Conservation (phyloP, 495 filamentous ascomycete species). For the Xylaria acuta region DNA sequence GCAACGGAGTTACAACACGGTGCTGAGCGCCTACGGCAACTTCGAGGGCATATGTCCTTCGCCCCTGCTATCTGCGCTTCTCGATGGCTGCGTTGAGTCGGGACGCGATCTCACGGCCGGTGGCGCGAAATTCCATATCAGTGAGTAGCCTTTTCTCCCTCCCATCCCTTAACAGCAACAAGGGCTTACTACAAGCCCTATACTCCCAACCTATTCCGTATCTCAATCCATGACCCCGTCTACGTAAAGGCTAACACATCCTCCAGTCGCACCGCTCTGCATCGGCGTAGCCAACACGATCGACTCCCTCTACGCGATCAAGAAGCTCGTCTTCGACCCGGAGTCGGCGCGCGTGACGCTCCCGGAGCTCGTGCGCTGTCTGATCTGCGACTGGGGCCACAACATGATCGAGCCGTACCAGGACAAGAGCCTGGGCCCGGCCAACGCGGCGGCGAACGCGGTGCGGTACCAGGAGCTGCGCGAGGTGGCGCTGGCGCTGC, state of each 20-base stretch:
- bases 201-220: neutral
- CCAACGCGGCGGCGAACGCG: slow-evolving; percentile 28
- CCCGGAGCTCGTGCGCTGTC: slow-evolving; percentile 16
- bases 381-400: slow-evolving; percentile 33
- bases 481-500: slow-evolving; percentile 16
- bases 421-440: slow-evolving; percentile 26
- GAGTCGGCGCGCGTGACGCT: slow-evolving; percentile 15
- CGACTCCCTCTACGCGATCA: slow-evolving; percentile 27
- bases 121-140: slow-evolving; percentile 23
- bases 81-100: slow-evolving; percentile 22
- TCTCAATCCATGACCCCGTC: neutral
- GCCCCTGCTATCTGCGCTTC: slow-evolving; percentile 20
- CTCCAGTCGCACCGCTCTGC: slow-evolving; percentile 19
- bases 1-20: neutral
- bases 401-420: slow-evolving; percentile 35
- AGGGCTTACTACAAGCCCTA: neutral
- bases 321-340: slow-evolving; percentile 20
- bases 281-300: slow-evolving; percentile 26
- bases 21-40: slow-evolving; percentile 16
- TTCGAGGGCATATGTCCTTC: slow-evolving; percentile 25
- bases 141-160: neutral
- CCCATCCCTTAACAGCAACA: neutral
- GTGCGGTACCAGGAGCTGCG: slow-evolving; percentile 28
- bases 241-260: neutral
- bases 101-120: slow-evolving; percentile 22